Evolutionary conservation across 495 filamentous ascomycete genomes (phyloP), one percentile per base, ranked within the genome.

Genomic region (Parmelia sp.): DNA sequence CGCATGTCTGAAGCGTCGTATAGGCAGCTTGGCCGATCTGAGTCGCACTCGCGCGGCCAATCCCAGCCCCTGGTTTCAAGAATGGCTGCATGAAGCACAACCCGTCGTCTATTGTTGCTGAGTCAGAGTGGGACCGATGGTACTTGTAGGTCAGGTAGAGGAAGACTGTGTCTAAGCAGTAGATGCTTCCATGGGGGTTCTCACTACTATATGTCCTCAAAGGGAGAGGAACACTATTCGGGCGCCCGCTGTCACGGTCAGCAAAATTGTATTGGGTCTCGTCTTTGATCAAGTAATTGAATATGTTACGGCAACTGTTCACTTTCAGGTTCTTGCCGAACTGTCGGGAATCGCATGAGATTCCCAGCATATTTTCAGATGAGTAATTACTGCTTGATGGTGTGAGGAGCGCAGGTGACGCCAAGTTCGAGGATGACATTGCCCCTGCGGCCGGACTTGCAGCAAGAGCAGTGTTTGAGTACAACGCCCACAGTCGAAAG

Each of bases 321-420:
- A 59, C 57, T 40, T 59, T 59, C n/a, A 59, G 35, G 21, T 59
- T 40, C 36, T 42, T 37, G 15, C 57, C 57, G 36, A 29, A 59
- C 25, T 0, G 14, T 0, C 5, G 15, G 7, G 4, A 17, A 12
- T 59, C 57, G 39, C 57, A 59, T 17, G 15, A 7, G 29, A 59
- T 40, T 40, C 12, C 40, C 57, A 59, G 35, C 57, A 9, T 0
- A 1, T 59, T 59, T 7, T 5, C 57, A 27, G 57, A 59, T 25
- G 37, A 14, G 33, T 17, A 17, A 9, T 12, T 25, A n/a, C 36
- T 40, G n/a, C n/a, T 40, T 59, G 57, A 42, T 40, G 57, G 12
- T 25, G 14, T 14, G 6, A 31, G 7, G n/a, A 59, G 39, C 4
- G 35, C 57, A 25, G 57, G 57, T 9, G 39, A 59, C 11, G 19